These are phyloP conservation scores for Podaxis sp. DNA, from an alignment of 768 basidiomycete genomes.

Conservation along the genomic window DNA sequence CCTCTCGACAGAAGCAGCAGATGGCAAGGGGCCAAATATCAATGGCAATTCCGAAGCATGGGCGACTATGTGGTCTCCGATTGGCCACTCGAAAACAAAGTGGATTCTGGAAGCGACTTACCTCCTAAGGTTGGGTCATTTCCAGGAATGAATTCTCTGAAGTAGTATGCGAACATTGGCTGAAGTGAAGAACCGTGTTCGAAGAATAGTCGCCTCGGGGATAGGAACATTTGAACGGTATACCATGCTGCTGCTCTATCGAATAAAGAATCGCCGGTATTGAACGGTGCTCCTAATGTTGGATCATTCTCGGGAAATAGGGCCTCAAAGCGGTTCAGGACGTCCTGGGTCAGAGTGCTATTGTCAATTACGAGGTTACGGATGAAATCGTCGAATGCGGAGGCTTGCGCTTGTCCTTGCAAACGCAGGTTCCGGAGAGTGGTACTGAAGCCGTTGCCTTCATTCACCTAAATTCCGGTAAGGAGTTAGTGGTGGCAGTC, in stretches of 20 bases:
- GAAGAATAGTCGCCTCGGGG: constrained; percentile 50
- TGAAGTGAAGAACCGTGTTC: constrained; percentile 45
- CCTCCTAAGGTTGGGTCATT: constrained; percentile 48
- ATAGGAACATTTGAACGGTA: constrained; percentile 56
- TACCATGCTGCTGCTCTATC: constrained; percentile 60
- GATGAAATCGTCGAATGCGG: constrained; percentile 49
- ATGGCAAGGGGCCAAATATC: constrained; percentile 48
- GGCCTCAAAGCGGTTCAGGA: constrained; percentile 36
- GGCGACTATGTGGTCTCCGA: constrained; percentile 31
- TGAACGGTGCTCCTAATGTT: constrained; percentile 48
- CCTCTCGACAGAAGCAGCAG: constrained; percentile 35
- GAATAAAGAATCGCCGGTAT: constrained; percentile 60
- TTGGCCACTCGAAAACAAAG: background rate
- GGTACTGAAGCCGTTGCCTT: constrained; percentile 47
- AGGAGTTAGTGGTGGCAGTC: too few species aligned
- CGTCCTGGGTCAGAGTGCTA: constrained; percentile 41
- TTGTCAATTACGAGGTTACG: constrained; percentile 51
- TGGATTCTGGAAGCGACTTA: constrained; percentile 19
- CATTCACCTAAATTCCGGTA: constrained; percentile 41
- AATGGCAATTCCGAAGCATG: constrained; percentile 51
- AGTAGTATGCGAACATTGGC: constrained; percentile 54
- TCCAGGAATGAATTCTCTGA: constrained; percentile 58
- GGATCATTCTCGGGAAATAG: constrained; percentile 52
- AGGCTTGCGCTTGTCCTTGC: constrained; percentile 37
- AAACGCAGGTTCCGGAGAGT: constrained; percentile 39